Conservation (phyloP, 208 protist genomes). For the Trypanosoma caninum region DNA sequence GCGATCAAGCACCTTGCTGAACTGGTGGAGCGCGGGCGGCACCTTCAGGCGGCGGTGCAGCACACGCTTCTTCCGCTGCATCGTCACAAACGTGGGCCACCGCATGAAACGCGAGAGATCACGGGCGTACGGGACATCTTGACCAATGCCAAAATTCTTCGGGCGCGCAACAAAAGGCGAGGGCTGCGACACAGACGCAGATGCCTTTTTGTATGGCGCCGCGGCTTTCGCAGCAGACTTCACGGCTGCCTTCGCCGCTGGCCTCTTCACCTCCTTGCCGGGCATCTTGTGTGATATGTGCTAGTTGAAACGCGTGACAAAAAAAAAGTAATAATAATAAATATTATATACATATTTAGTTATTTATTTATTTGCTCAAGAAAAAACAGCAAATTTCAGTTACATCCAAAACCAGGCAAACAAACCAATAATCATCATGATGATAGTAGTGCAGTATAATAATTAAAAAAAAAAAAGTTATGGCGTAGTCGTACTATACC, state of each 20-base stretch:
- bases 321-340: conserved; percentile 14
- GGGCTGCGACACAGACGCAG: conserved; percentile 26
- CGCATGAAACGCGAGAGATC: conserved; percentile 98
- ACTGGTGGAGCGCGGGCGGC: conserved; percentile 85
- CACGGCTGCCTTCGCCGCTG: conserved; percentile 16
- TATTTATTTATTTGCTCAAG: too few relatives aligned
- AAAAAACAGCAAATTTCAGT: too few relatives aligned
- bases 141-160: conserved; percentile 93
- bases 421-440: too few relatives aligned
- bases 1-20: conserved; percentile 92
- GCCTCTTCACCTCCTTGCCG: conserved; percentile 84
- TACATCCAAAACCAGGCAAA: too few relatives aligned
- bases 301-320: not conserved
- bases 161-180: conserved; percentile 77
- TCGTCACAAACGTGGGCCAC: conserved; percentile 98
- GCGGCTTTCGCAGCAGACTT: conserved; percentile 63
- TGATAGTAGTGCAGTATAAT: not conserved
- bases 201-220: conserved; percentile 79
- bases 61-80: conserved; percentile 98
- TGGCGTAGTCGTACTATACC: too few relatives aligned
- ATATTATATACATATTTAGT: too few relatives aligned
- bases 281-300: conserved; percentile 46
- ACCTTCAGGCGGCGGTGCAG: conserved; percentile 98
- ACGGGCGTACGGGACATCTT: conserved; percentile 90
- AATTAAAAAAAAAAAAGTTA: not conserved